These are phyloP conservation scores for Colletotrichum chrysophilum DNA, from an alignment of 2,329 filamentous ascomycete species.

Conservation along the genomic window DNA sequence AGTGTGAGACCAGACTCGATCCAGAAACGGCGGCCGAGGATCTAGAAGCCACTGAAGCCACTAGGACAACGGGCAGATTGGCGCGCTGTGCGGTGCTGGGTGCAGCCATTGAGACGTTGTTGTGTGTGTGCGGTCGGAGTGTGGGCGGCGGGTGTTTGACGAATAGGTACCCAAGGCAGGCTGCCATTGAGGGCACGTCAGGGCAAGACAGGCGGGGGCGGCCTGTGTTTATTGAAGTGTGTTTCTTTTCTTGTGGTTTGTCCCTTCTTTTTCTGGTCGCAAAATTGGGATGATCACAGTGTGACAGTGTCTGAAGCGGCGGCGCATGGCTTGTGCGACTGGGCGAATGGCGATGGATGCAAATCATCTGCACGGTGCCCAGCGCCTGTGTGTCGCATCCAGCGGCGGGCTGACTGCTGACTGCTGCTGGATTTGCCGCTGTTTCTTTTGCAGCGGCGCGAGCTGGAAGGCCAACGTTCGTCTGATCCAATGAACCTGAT, in stretches of 20 bases:
- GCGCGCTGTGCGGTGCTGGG: neutral
- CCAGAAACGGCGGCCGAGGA: conserved; percentile 16
- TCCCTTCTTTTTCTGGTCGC: neutral
- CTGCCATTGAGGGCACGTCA: neutral
- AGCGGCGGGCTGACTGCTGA: neutral
- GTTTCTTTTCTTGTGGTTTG: neutral
- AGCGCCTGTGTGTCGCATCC: neutral
- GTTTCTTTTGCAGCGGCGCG: neutral
- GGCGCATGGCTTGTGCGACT: neutral
- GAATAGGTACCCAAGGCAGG: neutral
- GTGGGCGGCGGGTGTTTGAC: neutral
- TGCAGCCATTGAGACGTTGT: neutral
- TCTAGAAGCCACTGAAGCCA: conserved; percentile 21
- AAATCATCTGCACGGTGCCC: neutral
- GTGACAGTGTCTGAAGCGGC: conserved; percentile 5
- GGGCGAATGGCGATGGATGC: neutral
- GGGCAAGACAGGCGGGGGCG: neutral
- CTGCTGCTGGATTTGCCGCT: neutral
- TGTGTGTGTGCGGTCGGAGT: neutral
- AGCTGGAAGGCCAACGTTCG: neutral
- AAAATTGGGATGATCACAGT: neutral
- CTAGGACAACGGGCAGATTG: conserved; percentile 16
- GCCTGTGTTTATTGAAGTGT: neutral
- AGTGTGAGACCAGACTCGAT: conserved; percentile 12
- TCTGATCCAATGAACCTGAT: neutral